Evolutionary conservation across 305 asterid species (phyloP).

Genomic region (Fraxinus paxiana): DNA sequence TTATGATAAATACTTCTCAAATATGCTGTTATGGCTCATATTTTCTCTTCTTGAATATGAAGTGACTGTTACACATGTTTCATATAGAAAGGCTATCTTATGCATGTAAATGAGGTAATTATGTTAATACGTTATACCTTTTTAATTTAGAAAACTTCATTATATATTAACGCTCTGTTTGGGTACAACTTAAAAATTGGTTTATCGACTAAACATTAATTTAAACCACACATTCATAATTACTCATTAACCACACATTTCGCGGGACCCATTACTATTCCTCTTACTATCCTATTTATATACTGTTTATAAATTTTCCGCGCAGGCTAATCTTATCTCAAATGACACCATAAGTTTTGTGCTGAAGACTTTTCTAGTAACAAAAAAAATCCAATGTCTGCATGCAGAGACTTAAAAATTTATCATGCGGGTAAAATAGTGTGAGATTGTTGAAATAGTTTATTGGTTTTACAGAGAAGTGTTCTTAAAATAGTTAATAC

Average conservation of each 20-base stretch:
- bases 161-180: background rate
- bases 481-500: background rate
- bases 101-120: background rate
- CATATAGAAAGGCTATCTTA: background rate
- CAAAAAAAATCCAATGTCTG: background rate
- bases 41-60: background rate
- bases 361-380: background rate
- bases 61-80: background rate
- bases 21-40: background rate
- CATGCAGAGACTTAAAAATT: background rate
- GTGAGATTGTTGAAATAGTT: background rate
- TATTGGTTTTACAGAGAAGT: background rate
- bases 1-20: background rate
- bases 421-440: conserved; percentile 4
- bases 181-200: background rate
- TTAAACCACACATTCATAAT: background rate
- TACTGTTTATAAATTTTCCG: background rate
- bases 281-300: background rate
- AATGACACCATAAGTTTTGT: background rate
- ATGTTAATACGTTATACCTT: background rate
- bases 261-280: background rate
- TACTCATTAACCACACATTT: background rate
- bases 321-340: background rate
- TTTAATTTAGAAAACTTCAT: background rate
- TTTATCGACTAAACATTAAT: background rate